Conservation (phyloP, 108 stramenopile species). For the Cyclotella cryptica region DNA sequence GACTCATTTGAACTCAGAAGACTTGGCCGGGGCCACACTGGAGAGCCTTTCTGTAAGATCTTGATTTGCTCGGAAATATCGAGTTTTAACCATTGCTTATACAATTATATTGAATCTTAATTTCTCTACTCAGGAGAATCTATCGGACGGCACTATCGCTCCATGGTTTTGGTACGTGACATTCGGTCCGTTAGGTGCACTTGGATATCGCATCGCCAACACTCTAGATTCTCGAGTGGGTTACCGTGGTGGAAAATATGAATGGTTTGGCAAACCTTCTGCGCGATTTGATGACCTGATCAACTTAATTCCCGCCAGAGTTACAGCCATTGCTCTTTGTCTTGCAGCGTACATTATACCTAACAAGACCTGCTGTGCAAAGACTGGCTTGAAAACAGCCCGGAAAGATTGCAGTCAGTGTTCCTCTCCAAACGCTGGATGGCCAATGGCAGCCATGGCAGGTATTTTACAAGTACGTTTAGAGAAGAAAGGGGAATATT, state of each 20-base stretch:
- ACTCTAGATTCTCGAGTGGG: constrained; percentile 61
- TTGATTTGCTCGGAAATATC: too few species aligned
- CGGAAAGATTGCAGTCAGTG: constrained; percentile 45
- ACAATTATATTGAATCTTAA: too few species aligned
- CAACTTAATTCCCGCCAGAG: constrained; percentile 54
- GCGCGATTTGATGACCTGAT: constrained; percentile 59
- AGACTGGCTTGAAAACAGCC: constrained; percentile 38
- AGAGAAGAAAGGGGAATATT: constrained; percentile 50
- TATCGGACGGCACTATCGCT: constrained; percentile 56
- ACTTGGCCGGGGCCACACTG: constrained; percentile 49
- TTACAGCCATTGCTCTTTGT: constrained; percentile 44
- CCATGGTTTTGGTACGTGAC: constrained; percentile 59
- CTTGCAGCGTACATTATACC: constrained; percentile 18
- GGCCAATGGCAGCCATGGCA: constrained; percentile 62
- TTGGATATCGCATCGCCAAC: constrained; percentile 55
- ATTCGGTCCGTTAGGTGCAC: constrained; percentile 50
- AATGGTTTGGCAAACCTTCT: constrained; percentile 57
- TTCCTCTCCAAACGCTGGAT: constrained; percentile 62
- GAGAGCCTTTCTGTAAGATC: constrained; percentile 32
- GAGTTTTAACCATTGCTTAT: too few species aligned
- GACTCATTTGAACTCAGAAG: constrained; percentile 37
- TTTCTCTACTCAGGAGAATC: constrained; percentile 31
- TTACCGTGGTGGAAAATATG: constrained; percentile 49
- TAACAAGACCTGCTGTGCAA: not conserved
- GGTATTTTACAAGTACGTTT: constrained; percentile 51